Base-by-base conservation (phyloP, 257 asterid species). In the Salvia splendens region DNA sequence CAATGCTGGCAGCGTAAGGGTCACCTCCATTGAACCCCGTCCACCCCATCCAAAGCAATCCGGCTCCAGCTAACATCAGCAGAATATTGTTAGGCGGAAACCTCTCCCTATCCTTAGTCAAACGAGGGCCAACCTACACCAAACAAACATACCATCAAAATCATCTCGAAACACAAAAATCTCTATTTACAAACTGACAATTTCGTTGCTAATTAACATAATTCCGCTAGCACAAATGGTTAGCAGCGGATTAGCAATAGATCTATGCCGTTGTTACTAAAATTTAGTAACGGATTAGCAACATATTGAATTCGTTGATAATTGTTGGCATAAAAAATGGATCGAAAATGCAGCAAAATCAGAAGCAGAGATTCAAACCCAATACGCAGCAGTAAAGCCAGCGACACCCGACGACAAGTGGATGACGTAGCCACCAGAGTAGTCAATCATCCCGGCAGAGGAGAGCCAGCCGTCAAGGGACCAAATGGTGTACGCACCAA, bases 21-120 rank as follows among this genome's bases (percentile, higher is more conserved):
- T 53, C 60, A 9, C 40, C 60, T 53, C 60, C 60, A 2, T 53
- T 53, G 36, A 53, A 53, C 40, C 60, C 60, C 2, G 60, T 53
- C 59, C 60, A 53, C 40, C 60, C 60, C 60, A 53, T 53, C 60
- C 60, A 53, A 4, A 53, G 60, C 38, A 53, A 40, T 16, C 60
- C 60, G 0, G 60, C 60, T 0, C 60, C 60, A 53, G 60, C 60
- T 40, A 53, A 10, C 60, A 53, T 53, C 8, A 53, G 3, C 11
- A 53, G 30, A 40, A 53, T 53, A 16, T 53, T 53, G 60, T 53
- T 53, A 16, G 60, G 60, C 5, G 60, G 59, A 11, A 53, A 53
- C 15, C 59, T 53, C 38, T 53, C 59, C 38, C 59, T 53, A 24
- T 53, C 59, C 59, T 53, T 53, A 6, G 59, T 53, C 11, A 53